Conservation (phyloP, 2,329 filamentous ascomycete species). For the Aspergillus felis region DNA sequence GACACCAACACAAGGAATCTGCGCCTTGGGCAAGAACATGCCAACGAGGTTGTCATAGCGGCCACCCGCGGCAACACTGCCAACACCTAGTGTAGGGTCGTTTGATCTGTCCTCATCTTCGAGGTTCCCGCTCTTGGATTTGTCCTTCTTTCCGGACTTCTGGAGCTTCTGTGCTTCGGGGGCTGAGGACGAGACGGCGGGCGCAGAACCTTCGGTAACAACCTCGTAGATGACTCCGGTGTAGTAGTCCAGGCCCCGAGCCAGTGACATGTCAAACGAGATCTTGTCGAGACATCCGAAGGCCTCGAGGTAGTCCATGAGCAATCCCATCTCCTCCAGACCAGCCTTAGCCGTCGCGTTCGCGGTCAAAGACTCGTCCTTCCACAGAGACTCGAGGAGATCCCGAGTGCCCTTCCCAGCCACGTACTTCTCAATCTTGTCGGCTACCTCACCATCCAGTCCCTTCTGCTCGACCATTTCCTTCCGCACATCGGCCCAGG, state of each 20-base stretch:
- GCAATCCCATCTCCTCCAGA: constrained; percentile 71
- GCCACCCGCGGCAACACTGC: constrained; percentile 83
- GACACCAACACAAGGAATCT: constrained; percentile 86
- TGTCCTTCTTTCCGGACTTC: constrained; percentile 42
- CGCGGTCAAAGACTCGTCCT: constrained; percentile 62
- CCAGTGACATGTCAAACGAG: constrained; percentile 85
- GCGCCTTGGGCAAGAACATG: constrained; percentile 83
- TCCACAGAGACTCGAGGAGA: constrained; percentile 65
- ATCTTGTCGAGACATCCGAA: constrained; percentile 70
- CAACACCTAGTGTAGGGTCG: constrained; percentile 77
- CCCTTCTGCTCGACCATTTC: constrained; percentile 95
- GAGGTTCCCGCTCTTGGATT: constrained; percentile 48
- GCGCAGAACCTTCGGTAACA: constrained; percentile 73
- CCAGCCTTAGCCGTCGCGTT: constrained; percentile 76
- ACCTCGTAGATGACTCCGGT: constrained; percentile 90
- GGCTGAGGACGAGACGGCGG: constrained; percentile 41
- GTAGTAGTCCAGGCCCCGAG: constrained; percentile 88
- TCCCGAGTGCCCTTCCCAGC: constrained; percentile 70
- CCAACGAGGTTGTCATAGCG: constrained; percentile 90
- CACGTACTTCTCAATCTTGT: constrained; percentile 85
- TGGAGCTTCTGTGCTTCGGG: constrained; percentile 32
- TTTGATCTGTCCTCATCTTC: constrained; percentile 67
- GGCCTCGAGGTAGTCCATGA: constrained; percentile 78
- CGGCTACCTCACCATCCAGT: constrained; percentile 69
- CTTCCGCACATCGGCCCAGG: constrained; percentile 83